These are phyloP conservation scores for Boletus patriciae DNA, from an alignment of 768 basidiomycete species.

Conservation along the genomic window DNA sequence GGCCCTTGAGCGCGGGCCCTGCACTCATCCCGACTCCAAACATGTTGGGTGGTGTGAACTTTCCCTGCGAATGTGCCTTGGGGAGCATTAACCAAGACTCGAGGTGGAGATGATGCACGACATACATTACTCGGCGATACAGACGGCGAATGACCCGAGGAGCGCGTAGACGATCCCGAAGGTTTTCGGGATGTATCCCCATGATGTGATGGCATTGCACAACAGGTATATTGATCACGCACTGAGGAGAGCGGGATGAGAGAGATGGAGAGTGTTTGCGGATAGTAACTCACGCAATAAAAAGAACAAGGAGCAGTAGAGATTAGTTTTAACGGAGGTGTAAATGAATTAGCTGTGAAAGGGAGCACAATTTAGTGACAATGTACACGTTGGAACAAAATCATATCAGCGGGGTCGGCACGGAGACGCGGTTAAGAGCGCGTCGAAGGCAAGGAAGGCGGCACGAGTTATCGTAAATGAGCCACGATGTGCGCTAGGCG, in stretches of 20 bases:
- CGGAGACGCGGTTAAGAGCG: constrained; percentile 33
- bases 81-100: constrained; percentile 9
- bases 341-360: constrained; percentile 39
- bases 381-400: constrained; percentile 24
- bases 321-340: constrained; percentile 33
- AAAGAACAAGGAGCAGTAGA: constrained; percentile 26
- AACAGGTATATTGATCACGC: constrained; percentile 31
- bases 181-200: constrained; percentile 60
- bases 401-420: constrained; percentile 25
- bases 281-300: constrained; percentile 30
- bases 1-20: constrained; percentile 47
- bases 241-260: constrained; percentile 23
- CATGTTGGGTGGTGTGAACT: constrained; percentile 48
- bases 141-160: constrained; percentile 61
- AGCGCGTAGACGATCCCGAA: constrained; percentile 67
- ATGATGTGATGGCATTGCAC: constrained; percentile 34
- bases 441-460: constrained; percentile 25
- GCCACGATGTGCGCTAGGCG: constrained; percentile 32
- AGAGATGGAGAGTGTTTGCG: constrained; percentile 7
- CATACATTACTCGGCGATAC: constrained; percentile 59
- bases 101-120: constrained; percentile 3
- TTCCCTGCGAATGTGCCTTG: constrained; percentile 46
- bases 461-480: constrained; percentile 31
- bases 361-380: constrained; percentile 24
- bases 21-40: constrained; percentile 53